Conservation (phyloP, 2,329 filamentous ascomycete genomes). For the Macrophomina tecta region DNA sequence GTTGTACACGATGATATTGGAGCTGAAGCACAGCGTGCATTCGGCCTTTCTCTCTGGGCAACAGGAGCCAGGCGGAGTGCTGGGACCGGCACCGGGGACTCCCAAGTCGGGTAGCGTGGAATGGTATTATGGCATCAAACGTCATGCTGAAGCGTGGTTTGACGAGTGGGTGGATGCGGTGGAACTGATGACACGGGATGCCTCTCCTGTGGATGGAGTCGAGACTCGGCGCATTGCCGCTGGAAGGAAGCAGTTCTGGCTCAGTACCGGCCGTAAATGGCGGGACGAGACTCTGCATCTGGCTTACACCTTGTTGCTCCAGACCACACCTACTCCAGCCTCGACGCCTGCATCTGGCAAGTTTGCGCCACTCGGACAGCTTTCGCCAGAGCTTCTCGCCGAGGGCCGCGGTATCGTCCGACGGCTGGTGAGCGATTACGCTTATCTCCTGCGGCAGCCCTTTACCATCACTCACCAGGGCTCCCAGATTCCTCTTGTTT, state of each 20-base stretch:
- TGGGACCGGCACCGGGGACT: neutral
- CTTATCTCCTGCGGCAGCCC: conserved; percentile 20
- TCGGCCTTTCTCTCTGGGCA: conserved; percentile 15
- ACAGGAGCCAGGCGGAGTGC: conserved; percentile 4
- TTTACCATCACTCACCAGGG: conserved; percentile 15
- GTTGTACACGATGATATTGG: conserved; percentile 3
- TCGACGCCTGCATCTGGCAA: neutral
- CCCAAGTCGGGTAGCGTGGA: conserved; percentile 11
- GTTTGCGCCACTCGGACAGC: neutral
- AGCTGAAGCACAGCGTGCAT: conserved; percentile 16
- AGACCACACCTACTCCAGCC: neutral
- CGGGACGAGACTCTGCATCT: conserved; percentile 26
- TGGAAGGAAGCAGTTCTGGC: conserved; percentile 6
- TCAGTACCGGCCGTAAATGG: conserved; percentile 23
- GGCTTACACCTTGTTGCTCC: conserved; percentile 18
- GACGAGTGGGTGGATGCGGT: conserved; percentile 10
- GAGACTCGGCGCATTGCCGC: neutral
- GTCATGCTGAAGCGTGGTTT: conserved; percentile 13
- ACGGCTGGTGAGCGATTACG: conserved; percentile 1
- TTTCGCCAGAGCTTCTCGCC: conserved; percentile 1
- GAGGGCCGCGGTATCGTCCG: conserved; percentile 24
- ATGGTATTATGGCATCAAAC: conserved; percentile 22
- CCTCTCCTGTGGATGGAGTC: neutral
- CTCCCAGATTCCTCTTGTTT: conserved; percentile 16
- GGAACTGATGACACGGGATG: neutral